Percentiles rank a stretch among this genome's conserved stretches.
Evolutionary conservation across 1,284 basidiomycete genomes (phyloP).

Genomic region (Cryptococcus sp.): DNA sequence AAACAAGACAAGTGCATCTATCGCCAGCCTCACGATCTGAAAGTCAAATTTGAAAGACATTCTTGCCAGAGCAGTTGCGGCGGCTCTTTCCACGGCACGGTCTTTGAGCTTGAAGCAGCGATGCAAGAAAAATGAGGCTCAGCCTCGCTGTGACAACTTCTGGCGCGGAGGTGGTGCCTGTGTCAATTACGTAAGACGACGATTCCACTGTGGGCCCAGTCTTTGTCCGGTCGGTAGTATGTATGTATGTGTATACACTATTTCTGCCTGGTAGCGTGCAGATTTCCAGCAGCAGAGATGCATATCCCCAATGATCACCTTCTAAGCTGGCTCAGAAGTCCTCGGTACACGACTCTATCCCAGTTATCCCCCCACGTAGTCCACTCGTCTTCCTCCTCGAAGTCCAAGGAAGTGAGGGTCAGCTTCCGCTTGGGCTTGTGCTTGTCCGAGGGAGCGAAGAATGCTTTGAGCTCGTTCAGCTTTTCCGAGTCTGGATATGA

Average conservation of each 20-base stretch:
- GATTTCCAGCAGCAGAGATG: background rate
- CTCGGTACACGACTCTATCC: conserved; percentile 57
- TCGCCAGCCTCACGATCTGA: conserved; percentile 35
- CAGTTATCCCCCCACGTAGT: conserved; percentile 81
- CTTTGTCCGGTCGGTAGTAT: too few relatives aligned
- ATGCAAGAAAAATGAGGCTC: too few relatives aligned
- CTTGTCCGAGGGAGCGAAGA: conserved; percentile 11
- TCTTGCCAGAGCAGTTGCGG: too few relatives aligned
- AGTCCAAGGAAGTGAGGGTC: conserved; percentile 9
- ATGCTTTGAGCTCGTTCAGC: conserved; percentile 11
- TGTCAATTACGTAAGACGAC: too few relatives aligned
- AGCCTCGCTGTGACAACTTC: too few relatives aligned
- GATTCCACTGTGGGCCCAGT: too few relatives aligned
- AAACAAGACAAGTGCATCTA: background rate
- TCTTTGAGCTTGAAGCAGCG: too few relatives aligned
- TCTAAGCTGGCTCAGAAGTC: conserved; percentile 12
- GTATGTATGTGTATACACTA: background rate
- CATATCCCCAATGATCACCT: background rate
- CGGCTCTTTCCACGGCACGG: too few relatives aligned
- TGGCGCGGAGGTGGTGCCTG: too few relatives aligned
- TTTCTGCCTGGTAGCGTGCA: too few relatives aligned
- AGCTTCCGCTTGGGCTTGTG: conserved; percentile 7
- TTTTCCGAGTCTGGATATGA: conserved; percentile 7
- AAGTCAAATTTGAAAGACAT: conserved; percentile 53
- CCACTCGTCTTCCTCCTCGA: conserved; percentile 55